Evolutionary conservation across 2,329 filamentous ascomycete species (phyloP).

Genomic region (Xylaria sp.): DNA sequence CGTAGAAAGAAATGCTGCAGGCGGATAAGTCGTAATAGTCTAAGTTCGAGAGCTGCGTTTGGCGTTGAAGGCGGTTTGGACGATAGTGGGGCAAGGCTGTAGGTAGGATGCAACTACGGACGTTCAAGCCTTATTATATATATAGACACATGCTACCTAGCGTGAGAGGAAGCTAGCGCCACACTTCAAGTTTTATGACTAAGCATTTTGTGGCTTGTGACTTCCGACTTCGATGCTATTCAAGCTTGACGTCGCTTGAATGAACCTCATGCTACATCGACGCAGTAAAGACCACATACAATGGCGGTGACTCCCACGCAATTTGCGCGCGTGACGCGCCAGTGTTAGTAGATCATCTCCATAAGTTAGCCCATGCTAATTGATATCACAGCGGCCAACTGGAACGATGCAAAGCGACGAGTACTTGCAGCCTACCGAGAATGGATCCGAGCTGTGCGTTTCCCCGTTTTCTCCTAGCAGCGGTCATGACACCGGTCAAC

Average conservation of each 20-base stretch:
- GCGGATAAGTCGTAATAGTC: neutral
- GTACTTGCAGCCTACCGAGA: constrained; percentile 91
- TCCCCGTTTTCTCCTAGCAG: constrained; percentile 22
- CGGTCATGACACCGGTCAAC: neutral
- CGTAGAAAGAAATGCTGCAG: neutral
- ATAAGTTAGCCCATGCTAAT: constrained; percentile 48
- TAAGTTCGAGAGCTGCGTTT: neutral
- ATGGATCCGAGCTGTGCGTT: constrained; percentile 94
- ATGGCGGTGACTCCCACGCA: constrained; percentile 95
- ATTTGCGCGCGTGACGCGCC: constrained; percentile 82
- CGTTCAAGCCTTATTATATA: no score
- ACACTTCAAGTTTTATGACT: constrained; percentile 30
- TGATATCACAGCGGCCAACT: constrained; percentile 76
- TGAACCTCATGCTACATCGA: constrained; percentile 46
- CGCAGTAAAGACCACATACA: constrained; percentile 57
- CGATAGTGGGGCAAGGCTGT: constrained; percentile 50
- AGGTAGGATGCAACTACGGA: no score
- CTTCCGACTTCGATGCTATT: constrained; percentile 32
- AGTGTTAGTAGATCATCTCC: constrained; percentile 67
- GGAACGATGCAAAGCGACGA: constrained; percentile 86
- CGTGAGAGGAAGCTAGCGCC: neutral
- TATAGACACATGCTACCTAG: neutral
- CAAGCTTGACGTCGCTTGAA: constrained; percentile 48
- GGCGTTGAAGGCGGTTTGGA: constrained; percentile 33
- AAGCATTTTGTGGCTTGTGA: constrained; percentile 42